Conservation (phyloP, 2,329 filamentous ascomycete genomes). For the Rosellinia necatrix region DNA sequence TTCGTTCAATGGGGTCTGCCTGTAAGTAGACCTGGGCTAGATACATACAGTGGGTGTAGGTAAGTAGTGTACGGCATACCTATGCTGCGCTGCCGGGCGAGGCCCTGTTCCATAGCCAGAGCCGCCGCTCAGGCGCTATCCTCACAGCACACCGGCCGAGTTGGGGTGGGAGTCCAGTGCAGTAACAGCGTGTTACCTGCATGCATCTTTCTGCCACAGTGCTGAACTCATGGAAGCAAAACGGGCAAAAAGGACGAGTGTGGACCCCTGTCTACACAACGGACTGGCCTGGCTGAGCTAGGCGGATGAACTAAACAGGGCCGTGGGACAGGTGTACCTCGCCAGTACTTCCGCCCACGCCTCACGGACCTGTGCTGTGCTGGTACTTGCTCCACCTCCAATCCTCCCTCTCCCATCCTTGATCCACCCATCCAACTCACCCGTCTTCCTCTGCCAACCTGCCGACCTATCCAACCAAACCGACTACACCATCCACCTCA, state of each 20-base stretch:
- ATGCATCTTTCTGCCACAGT: constrained; percentile 26
- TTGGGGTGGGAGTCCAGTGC: not conserved
- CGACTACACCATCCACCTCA: constrained; percentile 24
- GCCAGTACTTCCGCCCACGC: constrained; percentile 24
- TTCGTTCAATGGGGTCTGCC: constrained; percentile 11
- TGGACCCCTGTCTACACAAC: not conserved
- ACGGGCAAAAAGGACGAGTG: constrained; percentile 7
- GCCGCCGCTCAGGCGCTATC: constrained; percentile 13
- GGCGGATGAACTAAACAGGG: constrained; percentile 14
- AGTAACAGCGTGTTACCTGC: constrained; percentile 24
- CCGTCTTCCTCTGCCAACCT: constrained; percentile 23
- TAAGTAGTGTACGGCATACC: no score
- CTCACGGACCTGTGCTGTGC: constrained; percentile 26
- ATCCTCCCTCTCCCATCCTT: constrained; percentile 30
- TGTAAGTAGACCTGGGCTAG: no score
- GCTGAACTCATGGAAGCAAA: constrained; percentile 16
- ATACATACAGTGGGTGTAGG: no score
- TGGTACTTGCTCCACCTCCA: constrained; percentile 29
- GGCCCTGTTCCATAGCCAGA: constrained; percentile 13
- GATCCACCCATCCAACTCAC: constrained; percentile 31
- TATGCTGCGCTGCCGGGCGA: no score
- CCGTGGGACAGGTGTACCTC: constrained; percentile 18
- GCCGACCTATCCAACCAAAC: constrained; percentile 18
- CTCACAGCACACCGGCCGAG: not conserved
- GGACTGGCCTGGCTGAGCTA: constrained; percentile 17